Evolutionary conservation across 805 yeast species (phyloP), one percentile per base, ranked within the genome.

Genomic region (Pichia thaimueangensis): DNA sequence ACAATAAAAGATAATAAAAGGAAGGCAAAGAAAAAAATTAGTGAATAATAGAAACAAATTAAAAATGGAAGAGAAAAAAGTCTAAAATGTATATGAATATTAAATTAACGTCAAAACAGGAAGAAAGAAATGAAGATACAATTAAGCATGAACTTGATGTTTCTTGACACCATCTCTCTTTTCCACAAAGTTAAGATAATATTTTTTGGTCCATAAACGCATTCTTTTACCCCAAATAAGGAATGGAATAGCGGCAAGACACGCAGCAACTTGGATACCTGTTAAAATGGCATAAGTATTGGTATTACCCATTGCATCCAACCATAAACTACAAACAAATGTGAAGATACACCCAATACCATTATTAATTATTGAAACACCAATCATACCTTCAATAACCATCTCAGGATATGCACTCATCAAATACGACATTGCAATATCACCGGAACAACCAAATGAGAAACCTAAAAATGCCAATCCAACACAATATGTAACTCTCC

Each of bases 381-480:
- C 83, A 21, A 78, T 78, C 84, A 80, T 78, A 51, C 82, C 80
- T 60, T 80, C 85, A 50, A 80, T 64, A 42, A 80, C 77, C 73
- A 80, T 73, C 35, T 78, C 85, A 1, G 86, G 85, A 48, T 80
- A 80, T 6, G 79, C 67, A 49, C 78, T 82, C 83, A 80, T 78
- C 47, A 78, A 63, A 45, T 80, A 80, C 1, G 78, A 69, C 77
- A 80, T 73, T 29, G 83, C 79, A 39, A 79, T 75, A 56, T 82
- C 87, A 55, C 86, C 86, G 12, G 82, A 73, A 40, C 82, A 74
- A 54, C 85, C 86, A 65, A 78, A 80, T 1, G 84, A 80, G 47
- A 79, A 76, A 0, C 86, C 86, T 47, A 80, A 71, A 51, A 80
- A 72, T 1, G 79, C 86, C 30, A 80, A 61, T 0, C 83, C 84